phyloP scores from a whole-genome alignment of 1,139 yeast species.

The Pichia sp. region DNA sequence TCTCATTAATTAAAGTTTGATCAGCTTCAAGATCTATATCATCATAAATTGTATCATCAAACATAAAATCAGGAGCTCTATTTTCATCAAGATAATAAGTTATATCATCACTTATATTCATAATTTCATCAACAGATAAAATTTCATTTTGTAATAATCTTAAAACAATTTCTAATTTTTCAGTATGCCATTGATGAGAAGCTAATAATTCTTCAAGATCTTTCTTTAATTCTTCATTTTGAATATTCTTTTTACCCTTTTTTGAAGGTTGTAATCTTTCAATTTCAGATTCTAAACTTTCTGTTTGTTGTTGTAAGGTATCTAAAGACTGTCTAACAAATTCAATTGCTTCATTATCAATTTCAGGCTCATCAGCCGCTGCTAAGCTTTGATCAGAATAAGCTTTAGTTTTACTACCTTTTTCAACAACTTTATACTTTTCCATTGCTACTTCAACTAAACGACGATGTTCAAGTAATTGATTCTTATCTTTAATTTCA shows the following conservation, averaged over 20 bases:
- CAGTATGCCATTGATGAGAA: constrained; percentile 54
- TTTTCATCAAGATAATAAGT: constrained; percentile 67
- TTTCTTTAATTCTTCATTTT: constrained; percentile 53
- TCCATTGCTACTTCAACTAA: constrained; percentile 78
- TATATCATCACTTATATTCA: constrained; percentile 62
- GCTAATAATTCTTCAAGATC: constrained; percentile 37
- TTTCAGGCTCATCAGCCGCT: constrained; percentile 38
- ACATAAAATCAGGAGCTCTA: constrained; percentile 66
- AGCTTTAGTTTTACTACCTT: constrained; percentile 67
- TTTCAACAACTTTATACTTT: constrained; percentile 70
- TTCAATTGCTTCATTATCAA: constrained; percentile 52
- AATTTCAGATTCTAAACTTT: constrained; percentile 55
- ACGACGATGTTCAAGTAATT: constrained; percentile 54
- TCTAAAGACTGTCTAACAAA: constrained; percentile 58
- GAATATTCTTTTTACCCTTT: constrained; percentile 47
- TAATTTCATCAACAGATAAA: constrained; percentile 54
- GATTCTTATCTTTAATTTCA: constrained; percentile 64
- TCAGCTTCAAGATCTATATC: constrained; percentile 55
- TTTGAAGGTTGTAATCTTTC: constrained; percentile 38
- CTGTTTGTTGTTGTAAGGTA: constrained; percentile 58
- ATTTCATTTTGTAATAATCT: constrained; percentile 61
- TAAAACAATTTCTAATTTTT: constrained; percentile 56
- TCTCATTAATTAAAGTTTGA: constrained; percentile 43
- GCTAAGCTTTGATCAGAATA: constrained; percentile 54
- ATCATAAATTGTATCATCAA: constrained; percentile 74